phyloP scores from a whole-genome alignment of 73 alveolate species.

The Paramecium primaurelia region DNA sequence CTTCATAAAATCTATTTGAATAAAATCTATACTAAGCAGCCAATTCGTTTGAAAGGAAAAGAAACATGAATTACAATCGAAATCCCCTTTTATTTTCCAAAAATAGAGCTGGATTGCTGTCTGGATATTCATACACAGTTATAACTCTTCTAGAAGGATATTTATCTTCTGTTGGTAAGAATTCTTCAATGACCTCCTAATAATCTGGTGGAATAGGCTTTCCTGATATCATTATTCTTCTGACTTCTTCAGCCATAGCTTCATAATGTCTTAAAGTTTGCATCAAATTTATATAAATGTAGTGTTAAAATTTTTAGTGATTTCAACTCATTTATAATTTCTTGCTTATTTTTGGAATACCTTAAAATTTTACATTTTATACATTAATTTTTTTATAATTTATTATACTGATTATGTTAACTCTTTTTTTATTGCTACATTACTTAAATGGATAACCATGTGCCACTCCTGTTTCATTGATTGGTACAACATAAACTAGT shows the following conservation, averaged over 20 bases:
- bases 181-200: not conserved
- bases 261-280: not conserved
- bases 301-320: not conserved
- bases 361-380: not conserved
- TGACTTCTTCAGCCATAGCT: not conserved
- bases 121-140: slow-evolving; percentile 1
- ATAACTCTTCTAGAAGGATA: slow-evolving; percentile 10
- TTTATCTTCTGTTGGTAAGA: not conserved
- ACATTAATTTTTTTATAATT: not conserved
- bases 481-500: not conserved
- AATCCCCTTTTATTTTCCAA: slow-evolving; percentile 24
- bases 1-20: not conserved
- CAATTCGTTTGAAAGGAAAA: not conserved
- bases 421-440: not conserved
- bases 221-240: not conserved
- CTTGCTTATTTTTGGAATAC: not conserved
- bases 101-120: not conserved
- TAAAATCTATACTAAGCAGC: not conserved
- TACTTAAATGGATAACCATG: slow-evolving; percentile 19
- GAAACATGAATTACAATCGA: not conserved
- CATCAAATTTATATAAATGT: not conserved
- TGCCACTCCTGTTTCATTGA: not conserved
- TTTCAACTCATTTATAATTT: not conserved
- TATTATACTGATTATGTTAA: not conserved
- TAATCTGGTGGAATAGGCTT: not conserved